phyloP scores from a whole-genome alignment of 2,329 filamentous ascomycete species.

The Passalora sequoiae region DNA sequence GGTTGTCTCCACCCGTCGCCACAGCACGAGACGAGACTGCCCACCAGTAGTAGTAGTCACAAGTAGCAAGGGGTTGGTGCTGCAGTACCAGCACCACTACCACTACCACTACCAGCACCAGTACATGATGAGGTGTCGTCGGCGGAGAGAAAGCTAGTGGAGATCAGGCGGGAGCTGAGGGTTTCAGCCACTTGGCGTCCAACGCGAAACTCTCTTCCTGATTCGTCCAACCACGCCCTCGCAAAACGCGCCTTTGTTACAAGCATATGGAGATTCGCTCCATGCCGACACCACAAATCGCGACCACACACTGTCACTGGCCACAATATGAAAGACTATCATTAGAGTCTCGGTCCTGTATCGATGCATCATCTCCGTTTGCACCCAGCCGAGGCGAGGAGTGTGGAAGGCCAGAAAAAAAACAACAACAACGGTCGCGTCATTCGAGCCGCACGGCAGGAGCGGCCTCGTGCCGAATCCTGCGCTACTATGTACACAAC shows the following conservation, averaged over 20 bases:
- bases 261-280: not conserved
- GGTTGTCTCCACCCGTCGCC: not conserved
- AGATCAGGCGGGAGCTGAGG: not conserved
- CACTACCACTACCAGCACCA: too few species aligned
- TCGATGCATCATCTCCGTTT: not conserved
- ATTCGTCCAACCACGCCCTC: not conserved
- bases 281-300: not conserved
- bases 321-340: not conserved
- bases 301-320: not conserved
- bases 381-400: not conserved
- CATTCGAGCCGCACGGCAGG: not conserved
- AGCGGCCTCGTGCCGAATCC: not conserved
- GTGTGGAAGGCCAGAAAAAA: too few species aligned
- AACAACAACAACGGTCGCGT: too few species aligned
- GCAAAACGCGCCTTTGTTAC: conserved; percentile 1
- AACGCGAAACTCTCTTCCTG: conserved; percentile 1
- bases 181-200: not conserved
- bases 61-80: conserved; percentile 3
- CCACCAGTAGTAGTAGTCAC: not conserved
- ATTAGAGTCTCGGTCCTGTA: not conserved
- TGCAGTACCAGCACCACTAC: too few species aligned
- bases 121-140: conserved; percentile 3
- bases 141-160: not conserved
- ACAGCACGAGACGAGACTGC: conserved; percentile 3
- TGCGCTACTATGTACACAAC: conserved; percentile 1